Percentiles rank a stretch among this genome's conserved stretches.
Evolutionary conservation across 139 green algal species (phyloP).

Genomic region (Chlamydomonas sphaeroides): DNA sequence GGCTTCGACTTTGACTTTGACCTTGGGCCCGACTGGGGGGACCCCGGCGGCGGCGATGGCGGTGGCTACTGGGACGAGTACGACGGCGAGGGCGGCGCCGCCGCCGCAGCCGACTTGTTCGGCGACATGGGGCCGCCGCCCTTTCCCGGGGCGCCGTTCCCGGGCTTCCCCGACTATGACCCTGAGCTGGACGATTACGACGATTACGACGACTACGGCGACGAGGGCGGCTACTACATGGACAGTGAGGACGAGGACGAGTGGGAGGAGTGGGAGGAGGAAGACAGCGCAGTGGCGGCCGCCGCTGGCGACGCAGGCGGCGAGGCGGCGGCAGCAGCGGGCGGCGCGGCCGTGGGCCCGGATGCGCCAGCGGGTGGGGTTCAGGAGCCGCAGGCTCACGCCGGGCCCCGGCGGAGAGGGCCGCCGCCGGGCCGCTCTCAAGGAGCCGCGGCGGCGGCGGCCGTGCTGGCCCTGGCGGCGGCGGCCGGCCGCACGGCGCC

Average conservation of each 20-base stretch:
- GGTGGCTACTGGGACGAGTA: not conserved
- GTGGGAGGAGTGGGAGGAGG: not conserved
- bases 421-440: no score
- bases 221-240: not conserved
- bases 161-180: not conserved
- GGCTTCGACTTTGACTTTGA: conserved; percentile 17
- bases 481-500: no score
- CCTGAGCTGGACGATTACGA: not conserved
- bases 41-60: not conserved
- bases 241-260: not conserved
- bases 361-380: no score
- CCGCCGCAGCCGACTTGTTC: not conserved
- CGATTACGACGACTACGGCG: not conserved
- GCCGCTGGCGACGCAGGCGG: no score
- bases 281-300: not conserved
- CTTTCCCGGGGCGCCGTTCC: not conserved
- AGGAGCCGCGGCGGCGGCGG: no score
- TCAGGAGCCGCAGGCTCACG: no score
- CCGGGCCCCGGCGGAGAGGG: no score
- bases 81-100: not conserved
- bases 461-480: no score
- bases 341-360: no score
- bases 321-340: no score
- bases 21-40: not conserved
- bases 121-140: no score